Percentiles rank a stretch among this genome's conserved stretches.
These are phyloP conservation scores for Acanthamoeba quina DNA, from an alignment of 208 protist genomes.

Conservation along the genomic window DNA sequence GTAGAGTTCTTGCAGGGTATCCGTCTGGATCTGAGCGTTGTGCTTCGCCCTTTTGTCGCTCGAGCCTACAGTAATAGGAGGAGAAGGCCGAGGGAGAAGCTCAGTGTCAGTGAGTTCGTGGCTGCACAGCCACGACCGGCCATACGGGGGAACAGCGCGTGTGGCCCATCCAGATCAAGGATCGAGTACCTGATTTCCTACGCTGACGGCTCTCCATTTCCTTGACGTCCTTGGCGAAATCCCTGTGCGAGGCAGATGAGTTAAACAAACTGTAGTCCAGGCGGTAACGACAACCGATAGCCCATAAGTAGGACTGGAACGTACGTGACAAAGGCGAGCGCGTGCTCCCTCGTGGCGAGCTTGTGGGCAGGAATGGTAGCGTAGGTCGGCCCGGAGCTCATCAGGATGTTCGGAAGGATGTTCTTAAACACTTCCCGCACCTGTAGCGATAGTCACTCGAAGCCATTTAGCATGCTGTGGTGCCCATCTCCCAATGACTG, in stretches of 20 bases:
- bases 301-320: neutral
- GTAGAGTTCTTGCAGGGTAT: slow-evolving; percentile 43
- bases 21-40: slow-evolving; percentile 28
- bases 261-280: too few relatives aligned
- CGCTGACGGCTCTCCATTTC: slow-evolving; percentile 56
- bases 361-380: slow-evolving; percentile 16
- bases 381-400: neutral
- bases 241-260: too few relatives aligned
- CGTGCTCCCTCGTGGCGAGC: slow-evolving; percentile 29
- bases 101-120: neutral
- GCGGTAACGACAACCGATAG: neutral
- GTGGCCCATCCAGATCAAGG: too few relatives aligned
- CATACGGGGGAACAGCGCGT: too few relatives aligned
- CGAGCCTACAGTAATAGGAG: neutral
- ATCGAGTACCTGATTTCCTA: neutral
- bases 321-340: slow-evolving; percentile 46
- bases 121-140: neutral
- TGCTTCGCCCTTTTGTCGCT: slow-evolving; percentile 7
- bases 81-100: neutral
- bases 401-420: slow-evolving; percentile 62
- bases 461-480: too few relatives aligned
- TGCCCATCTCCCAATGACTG: neutral
- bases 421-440: slow-evolving; percentile 67
- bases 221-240: slow-evolving; percentile 25
- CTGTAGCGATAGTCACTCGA: neutral